Evolutionary conservation across 768 basidiomycete species (phyloP), one percentile per base, ranked within the genome.

Genomic region (Suillus paluster): DNA sequence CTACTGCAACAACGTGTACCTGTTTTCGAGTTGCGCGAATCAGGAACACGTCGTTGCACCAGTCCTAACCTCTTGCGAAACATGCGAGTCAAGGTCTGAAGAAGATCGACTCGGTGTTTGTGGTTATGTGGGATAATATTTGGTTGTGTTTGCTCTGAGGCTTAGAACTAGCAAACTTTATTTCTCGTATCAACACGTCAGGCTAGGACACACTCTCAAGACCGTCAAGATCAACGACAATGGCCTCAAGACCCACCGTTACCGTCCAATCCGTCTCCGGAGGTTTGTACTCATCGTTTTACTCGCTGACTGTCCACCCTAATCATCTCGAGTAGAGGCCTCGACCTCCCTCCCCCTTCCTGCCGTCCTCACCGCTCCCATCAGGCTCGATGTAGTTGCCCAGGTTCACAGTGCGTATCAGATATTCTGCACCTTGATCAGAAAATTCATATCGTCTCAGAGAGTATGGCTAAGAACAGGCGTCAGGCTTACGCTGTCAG

Each of bases 391-490:
- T 86, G 95, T 99, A 68, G 97, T 99, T 70, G 86, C 93, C 64
- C 95, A 95, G 79, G 94, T 99, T 63, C 96, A 99, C 92, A 99
- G 97, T 98, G 78, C 82, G 94, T 87, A 74, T n/a, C 39, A 52
- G 41, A 54, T n/a, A 34, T 25, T 58, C 39, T 21, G n/a, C 56
- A 21, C 61, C n/a, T 45, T 63, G 39, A 69, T 68, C 59, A 69
- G 46, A n/a, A 58, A 44, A 62, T 14, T 63, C 2, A 41, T 30
- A 8, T 41, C 14, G 10, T 55, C 23, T 39, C 78, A 97, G 95
- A 97, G 88, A 94, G 92, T 82, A 89, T 98, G 74, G 93, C 94
- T 61, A 97, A 97, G 89, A 97, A 98, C 88, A 92, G 86, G 81
- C 89, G 96, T 73, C 97, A 99, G 83, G 88, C 97, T 30, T 98